Base-by-base conservation (phyloP, 306 rosid species). In the Canavalia gladiata region DNA sequence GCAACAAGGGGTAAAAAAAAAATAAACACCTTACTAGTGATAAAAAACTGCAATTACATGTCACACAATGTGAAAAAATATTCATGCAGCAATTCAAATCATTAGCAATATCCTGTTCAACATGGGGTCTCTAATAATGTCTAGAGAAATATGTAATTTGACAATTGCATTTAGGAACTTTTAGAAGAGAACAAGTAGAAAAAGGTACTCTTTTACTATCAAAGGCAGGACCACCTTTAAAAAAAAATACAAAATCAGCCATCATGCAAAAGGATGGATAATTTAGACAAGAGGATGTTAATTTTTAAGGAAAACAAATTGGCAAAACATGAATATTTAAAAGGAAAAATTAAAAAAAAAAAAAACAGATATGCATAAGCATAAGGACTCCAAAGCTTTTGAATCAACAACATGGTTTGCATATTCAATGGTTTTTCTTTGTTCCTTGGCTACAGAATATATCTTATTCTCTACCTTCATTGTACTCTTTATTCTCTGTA, bases 11-110 rank as follows among this genome's bases (percentile, higher is more conserved):
- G 55, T 13, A 13, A 62, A n/a, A 18, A 18, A 65, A 73, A 46
- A 2, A 5, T n/a, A n/a, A 39, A 64, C 35, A 51, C 49, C 68
- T 51, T 39, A 41, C n/a, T 39, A 68, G 18, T 68, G 58, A 82
- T 50, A 39, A 47, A 76, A 49, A 41, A 76, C 59, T 51, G 5
- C n/a, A 68, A 46, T 51, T 58, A 75, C 51, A 70, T 25, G n/a
- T 8, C 39, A 58, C 39, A 58, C 56, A 50, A 50, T 11, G 56
- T 50, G 5, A 50, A 58, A 58, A 58, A 29, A 30, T 58, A 58
- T 30, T 57, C 64, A 57, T 11, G 2, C 8, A 57, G 11, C 3
- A 13, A 59, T 33, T 59, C 18, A 59, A 58, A 59, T 59, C 9
- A n/a, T 33, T 31, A 30, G 41, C 18, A 59, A 59, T 10, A 59